Evolutionary conservation across 306 rosid species (phyloP), one percentile per base, ranked within the genome.

Genomic region (Ormosia emarginata): DNA sequence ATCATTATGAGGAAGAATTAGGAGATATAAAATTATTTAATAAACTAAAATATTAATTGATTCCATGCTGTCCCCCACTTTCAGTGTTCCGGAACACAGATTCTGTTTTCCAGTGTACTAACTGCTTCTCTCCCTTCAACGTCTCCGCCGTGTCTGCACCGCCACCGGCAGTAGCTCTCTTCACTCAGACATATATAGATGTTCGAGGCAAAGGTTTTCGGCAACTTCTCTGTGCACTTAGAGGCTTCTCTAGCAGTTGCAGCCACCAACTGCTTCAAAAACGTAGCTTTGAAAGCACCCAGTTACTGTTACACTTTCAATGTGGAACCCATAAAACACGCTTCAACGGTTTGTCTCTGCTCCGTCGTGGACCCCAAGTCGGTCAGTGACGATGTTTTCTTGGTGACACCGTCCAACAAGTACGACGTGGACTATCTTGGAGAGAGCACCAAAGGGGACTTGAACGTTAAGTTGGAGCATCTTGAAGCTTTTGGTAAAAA

Each of bases 361-460:
- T 69, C 85, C 76, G 80, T 67, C 30, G 79, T 86, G 63, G 91
- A 84, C 72, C 85, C 88, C 30, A 85, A 82, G 79, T 49, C 94
- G 2, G 84, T 83, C 8, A 83, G 87, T 5, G 91, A 34, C 17
- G 92, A 84, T 18, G 81, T 86, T 63, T 95, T 95, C 86, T 92
- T 97, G 0, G 88, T 93, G 8, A 92, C 97, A 0, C 88, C 93
- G 13, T 85, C 98, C 0, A 79, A 83, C 41, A 87, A 86, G 82
- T 83, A 68, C 58, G 99, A 91, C 8, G 93, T 95, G 76, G 99
- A 95, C 81, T 95, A 95, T 78, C 90, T 95, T 2, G 99, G 99
- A 8, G 81, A 95, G 80, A 95, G 97, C 84, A 95, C 99, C 63
- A 93, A 90, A 84, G 99, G 99, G 40, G 99, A 95, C 82, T 92